phyloP scores from a whole-genome alignment of 306 rosid species.

The Argentina anserina region DNA sequence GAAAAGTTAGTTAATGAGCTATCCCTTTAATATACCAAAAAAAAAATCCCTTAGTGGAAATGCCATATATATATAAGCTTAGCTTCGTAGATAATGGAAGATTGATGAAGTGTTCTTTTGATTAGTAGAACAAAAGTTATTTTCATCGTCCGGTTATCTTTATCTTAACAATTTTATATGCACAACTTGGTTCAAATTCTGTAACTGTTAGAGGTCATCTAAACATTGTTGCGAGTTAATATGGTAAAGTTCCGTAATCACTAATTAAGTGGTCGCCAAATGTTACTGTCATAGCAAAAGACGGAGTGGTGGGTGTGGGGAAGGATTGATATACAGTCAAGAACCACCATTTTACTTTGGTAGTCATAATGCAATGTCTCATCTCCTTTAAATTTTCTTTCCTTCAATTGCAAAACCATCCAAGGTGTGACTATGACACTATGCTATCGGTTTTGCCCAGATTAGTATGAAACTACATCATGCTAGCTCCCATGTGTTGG shows the following conservation, averaged over 20 bases:
- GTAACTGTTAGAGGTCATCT: background rate
- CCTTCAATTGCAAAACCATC: constrained; percentile 14
- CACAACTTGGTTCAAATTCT: background rate
- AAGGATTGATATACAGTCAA: background rate
- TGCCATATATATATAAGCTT: background rate
- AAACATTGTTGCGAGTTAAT: background rate
- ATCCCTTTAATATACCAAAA: too few species aligned
- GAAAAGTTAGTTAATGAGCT: too few species aligned
- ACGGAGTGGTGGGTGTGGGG: constrained; percentile 1
- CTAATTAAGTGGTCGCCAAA: background rate
- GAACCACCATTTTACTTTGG: constrained; percentile 1
- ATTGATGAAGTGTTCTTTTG: background rate
- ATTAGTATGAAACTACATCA: background rate
- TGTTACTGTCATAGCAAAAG: background rate
- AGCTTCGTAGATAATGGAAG: background rate
- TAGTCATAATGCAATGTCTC: constrained; percentile 11
- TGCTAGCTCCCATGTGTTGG: constrained; percentile 28
- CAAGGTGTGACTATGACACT: constrained; percentile 20
- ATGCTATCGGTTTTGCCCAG: constrained; percentile 11
- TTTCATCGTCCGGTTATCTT: background rate
- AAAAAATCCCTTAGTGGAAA: too few species aligned
- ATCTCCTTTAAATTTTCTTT: constrained; percentile 3
- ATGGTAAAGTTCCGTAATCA: background rate
- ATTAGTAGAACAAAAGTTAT: background rate
- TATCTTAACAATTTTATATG: background rate